phyloP scores from a whole-genome alignment of 2,329 filamentous ascomycete genomes.

The Herpotrichia juniperi region DNA sequence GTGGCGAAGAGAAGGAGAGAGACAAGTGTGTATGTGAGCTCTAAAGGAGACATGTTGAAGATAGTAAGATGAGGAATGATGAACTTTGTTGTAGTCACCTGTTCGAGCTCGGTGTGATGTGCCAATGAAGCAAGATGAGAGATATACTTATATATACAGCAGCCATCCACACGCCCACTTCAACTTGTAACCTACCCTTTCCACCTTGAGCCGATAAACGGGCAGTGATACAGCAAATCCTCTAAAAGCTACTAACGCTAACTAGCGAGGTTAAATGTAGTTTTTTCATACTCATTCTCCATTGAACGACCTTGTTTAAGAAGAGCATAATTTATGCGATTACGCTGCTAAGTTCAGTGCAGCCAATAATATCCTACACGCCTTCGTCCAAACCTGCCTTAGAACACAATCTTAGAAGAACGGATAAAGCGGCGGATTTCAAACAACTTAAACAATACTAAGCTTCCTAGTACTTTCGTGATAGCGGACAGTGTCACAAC shows the following conservation, averaged over 20 bases:
- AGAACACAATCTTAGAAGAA: background rate
- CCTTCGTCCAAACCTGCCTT: background rate
- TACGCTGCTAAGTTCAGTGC: background rate
- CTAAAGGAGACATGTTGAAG: background rate
- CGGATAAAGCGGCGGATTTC: background rate
- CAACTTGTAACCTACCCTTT: background rate
- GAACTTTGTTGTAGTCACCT: background rate
- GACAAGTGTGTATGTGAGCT: background rate
- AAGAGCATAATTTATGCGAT: background rate
- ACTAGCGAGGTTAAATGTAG: background rate
- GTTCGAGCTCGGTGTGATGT: background rate
- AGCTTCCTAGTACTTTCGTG: background rate
- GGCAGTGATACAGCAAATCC: background rate
- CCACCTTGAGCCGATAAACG: background rate
- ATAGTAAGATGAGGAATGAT: background rate
- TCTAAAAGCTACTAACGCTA: background rate
- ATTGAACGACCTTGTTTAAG: background rate
- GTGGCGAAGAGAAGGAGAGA: slow-evolving; percentile 6
- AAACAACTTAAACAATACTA: background rate
- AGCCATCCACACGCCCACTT: background rate
- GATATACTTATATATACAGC: background rate
- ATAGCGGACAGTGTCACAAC: no score
- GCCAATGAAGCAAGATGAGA: background rate
- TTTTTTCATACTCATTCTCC: background rate
- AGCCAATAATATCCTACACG: background rate